Conservation (phyloP, 305 asterid genomes). For the Ilex paraguariensis region DNA sequence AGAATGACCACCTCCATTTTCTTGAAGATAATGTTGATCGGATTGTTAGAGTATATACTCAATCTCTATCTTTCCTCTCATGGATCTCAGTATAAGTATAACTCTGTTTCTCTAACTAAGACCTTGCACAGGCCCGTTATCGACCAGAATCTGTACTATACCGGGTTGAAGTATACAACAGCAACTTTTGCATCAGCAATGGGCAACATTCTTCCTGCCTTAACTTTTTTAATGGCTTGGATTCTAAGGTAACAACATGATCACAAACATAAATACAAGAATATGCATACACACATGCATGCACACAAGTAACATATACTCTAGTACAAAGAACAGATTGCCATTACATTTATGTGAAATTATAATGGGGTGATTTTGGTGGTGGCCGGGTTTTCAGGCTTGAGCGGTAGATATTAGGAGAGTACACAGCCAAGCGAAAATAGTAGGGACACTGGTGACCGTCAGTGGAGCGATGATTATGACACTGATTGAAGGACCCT, state of each 20-base stretch:
- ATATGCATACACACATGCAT: no score
- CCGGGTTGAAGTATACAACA: slow-evolving; percentile 56
- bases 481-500: slow-evolving; percentile 44
- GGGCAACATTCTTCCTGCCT: slow-evolving; percentile 47
- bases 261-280: not conserved
- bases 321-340: no score
- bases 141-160: slow-evolving; percentile 59
- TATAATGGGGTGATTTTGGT: not conserved
- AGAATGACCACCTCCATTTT: slow-evolving; percentile 42
- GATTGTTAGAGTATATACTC: slow-evolving; percentile 51
- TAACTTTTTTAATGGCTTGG: slow-evolving; percentile 51
- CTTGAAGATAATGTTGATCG: slow-evolving; percentile 52
- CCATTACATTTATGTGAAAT: not conserved
- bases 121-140: slow-evolving; percentile 49
- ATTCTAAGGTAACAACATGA: slow-evolving; percentile 23
- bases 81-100: not conserved
- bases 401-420: slow-evolving; percentile 47
- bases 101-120: not conserved
- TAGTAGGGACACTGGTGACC: slow-evolving; percentile 43
- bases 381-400: slow-evolving; percentile 24
- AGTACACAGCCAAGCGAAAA: slow-evolving; percentile 49
- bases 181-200: slow-evolving; percentile 59
- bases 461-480: slow-evolving; percentile 75
- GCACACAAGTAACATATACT: no score
- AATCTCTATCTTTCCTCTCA: not conserved